phyloP scores from a whole-genome alignment of 768 basidiomycete genomes.

The Flagelloscypha sp. region DNA sequence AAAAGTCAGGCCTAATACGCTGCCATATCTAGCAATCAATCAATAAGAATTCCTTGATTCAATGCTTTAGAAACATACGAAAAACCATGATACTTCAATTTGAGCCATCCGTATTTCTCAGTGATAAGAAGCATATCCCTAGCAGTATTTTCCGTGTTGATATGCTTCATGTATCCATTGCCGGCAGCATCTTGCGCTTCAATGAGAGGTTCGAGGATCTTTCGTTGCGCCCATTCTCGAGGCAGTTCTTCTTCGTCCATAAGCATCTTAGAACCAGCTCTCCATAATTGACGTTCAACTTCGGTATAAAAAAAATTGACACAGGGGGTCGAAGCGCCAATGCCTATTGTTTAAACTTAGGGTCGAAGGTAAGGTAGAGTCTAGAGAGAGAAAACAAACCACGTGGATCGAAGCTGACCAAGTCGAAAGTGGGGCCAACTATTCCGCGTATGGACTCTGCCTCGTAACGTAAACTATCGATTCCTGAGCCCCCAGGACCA shows the following conservation, averaged over 20 bases:
- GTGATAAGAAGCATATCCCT: constrained; percentile 29
- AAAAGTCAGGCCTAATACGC: constrained; percentile 22
- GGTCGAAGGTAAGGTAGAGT: background rate
- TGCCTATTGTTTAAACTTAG: constrained; percentile 4
- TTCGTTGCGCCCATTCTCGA: too few relatives aligned
- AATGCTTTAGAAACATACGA: constrained; percentile 16
- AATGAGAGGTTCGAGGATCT: too few relatives aligned
- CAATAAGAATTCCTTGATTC: too few relatives aligned
- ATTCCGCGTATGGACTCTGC: constrained; percentile 5
- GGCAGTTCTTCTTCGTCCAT: too few relatives aligned
- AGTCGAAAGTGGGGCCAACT: constrained; percentile 14
- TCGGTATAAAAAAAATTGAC: constrained; percentile 9
- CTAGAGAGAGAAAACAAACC: constrained; percentile 7
- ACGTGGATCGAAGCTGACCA: constrained; percentile 17
- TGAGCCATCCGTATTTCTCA: constrained; percentile 21
- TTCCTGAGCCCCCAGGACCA: constrained; percentile 15
- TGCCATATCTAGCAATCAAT: too few relatives aligned
- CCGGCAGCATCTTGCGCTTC: constrained; percentile 9
- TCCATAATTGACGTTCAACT: constrained; percentile 8
- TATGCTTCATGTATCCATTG: constrained; percentile 20
- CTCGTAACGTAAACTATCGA: constrained; percentile 2
- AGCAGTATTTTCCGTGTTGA: constrained; percentile 29
- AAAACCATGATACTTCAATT: constrained; percentile 27
- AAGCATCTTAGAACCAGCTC: too few relatives aligned
- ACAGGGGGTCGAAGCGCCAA: constrained; percentile 10